Evolutionary conservation across 208 protist genomes (phyloP).

Genomic region (Leishmania tropica): DNA sequence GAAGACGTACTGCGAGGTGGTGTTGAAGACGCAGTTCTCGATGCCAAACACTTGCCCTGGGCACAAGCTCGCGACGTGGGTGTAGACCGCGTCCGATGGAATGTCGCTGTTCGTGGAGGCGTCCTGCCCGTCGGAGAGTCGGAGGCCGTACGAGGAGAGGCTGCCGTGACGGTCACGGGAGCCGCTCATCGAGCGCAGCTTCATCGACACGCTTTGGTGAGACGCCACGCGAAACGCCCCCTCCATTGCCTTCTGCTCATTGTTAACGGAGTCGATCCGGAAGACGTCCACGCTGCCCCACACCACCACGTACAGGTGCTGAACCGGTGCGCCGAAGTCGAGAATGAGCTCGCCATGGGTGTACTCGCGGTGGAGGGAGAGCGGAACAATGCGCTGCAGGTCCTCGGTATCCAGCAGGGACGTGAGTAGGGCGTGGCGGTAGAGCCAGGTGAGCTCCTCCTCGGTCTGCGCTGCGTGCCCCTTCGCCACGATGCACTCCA

Average conservation of each 20-base stretch:
- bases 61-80: constrained; percentile 56
- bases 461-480: constrained; percentile 47
- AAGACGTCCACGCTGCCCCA: constrained; percentile 84
- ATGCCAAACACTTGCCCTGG: constrained; percentile 75
- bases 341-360: constrained; percentile 59
- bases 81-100: constrained; percentile 35
- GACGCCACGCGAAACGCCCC: constrained; percentile 29
- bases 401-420: constrained; percentile 52
- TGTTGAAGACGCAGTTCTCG: constrained; percentile 70
- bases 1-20: constrained; percentile 52
- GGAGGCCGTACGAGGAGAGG: constrained; percentile 15
- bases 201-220: constrained; percentile 21
- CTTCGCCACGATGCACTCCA: constrained; percentile 53
- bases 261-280: constrained; percentile 30
- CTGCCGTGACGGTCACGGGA: neutral
- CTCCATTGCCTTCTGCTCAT: constrained; percentile 34
- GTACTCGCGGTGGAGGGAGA: constrained; percentile 77
- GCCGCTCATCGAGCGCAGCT: neutral
- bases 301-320: constrained; percentile 70
- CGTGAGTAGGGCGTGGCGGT: constrained; percentile 58
- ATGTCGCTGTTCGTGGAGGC: constrained; percentile 9
- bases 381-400: constrained; percentile 34
- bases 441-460: constrained; percentile 61
- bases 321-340: constrained; percentile 20
- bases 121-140: neutral